Evolutionary conservation across 768 basidiomycete species (phyloP), one percentile per base, ranked within the genome.

Genomic region (Boletus subparvulus): DNA sequence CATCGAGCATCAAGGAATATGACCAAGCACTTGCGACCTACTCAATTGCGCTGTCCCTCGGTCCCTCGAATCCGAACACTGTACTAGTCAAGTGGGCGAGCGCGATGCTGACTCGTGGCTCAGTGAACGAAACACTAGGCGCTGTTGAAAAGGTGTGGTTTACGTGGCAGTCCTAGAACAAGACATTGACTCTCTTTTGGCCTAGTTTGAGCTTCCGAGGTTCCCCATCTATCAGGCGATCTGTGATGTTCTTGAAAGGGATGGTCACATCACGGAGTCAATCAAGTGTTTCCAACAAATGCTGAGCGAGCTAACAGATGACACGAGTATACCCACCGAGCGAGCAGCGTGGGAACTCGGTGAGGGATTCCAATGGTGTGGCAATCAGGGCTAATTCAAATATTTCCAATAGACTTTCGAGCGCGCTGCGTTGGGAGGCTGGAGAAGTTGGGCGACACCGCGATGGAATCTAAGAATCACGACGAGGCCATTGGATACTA

Each of bases 51-150:
- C 19, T 63, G 8, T 41, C 30, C 0, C 45, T 63, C 17, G 8
- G 36, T 35, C 41, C 53, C 7, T 19, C 54, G 16, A 24, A 3
- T 3, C 28, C 54, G 3, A 21, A 45, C 3, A 4, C n/a, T 13
- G 3, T 63, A 12, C 16, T 63, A 0, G 10, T 3, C 4, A 63
- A 63, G 35, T 63, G 62, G 61, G 49, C 17, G 13, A 32, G 7
- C 2, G 13, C n/a, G 1, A 26, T 24, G 35, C 13, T 63, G 19
- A 17, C 11, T 8, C 41, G n/a, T 19, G 11, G 46, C 17, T 37
- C 59, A 8, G 17, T 12, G 3, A 45, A 21, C 5, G n/a, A 59
- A 11, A 51, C 9, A 11, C 14, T 60, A 14, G 19, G 1, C 16
- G 39, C 26, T 6, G 37, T 54, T 2, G 7, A 13, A 3, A 41